Percentiles rank a stretch among this genome's conserved stretches.
phyloP scores from a whole-genome alignment of 1,139 yeast genomes.

The Suhomyces bribrorum region DNA sequence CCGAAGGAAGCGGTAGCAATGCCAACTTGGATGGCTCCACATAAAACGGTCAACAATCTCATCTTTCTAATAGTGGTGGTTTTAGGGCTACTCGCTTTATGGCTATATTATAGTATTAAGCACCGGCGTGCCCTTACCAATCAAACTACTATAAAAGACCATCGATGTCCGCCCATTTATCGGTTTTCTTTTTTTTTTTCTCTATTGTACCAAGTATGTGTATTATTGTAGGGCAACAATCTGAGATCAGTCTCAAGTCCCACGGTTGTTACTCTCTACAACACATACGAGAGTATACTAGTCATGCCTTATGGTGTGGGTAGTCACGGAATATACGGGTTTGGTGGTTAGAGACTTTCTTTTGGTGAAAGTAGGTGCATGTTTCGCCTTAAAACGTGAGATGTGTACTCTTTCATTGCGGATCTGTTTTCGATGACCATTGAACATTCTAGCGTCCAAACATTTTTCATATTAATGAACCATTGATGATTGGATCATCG shows the following conservation, averaged over 20 bases:
- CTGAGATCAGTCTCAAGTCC: slow-evolving; percentile 25
- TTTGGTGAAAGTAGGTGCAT: slow-evolving; percentile 7
- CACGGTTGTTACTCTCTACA: slow-evolving; percentile 55
- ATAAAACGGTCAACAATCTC: neutral
- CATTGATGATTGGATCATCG: too few species aligned
- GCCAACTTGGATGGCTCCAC: slow-evolving; percentile 3
- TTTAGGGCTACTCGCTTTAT: neutral
- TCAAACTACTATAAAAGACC: slow-evolving; percentile 9
- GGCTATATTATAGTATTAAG: too few species aligned
- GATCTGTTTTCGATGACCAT: slow-evolving; percentile 25
- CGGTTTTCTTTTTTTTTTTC: slow-evolving; percentile 21
- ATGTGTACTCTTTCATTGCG: slow-evolving; percentile 11
- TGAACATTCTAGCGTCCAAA: slow-evolving; percentile 53
- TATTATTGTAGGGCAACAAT: slow-evolving; percentile 56
- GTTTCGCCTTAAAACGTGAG: slow-evolving; percentile 11
- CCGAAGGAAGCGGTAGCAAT: slow-evolving; percentile 5
- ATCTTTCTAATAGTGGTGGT: too few species aligned
- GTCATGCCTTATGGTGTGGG: slow-evolving; percentile 27
- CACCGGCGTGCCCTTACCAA: slow-evolving; percentile 1
- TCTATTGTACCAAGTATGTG: slow-evolving; percentile 51
- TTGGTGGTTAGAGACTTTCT: slow-evolving; percentile 23
- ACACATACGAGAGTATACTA: slow-evolving; percentile 52
- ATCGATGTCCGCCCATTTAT: slow-evolving; percentile 5
- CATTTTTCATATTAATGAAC: too few species aligned
- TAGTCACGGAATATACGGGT: slow-evolving; percentile 50